Base-by-base conservation (phyloP, 2,329 filamentous ascomycete species). In the Coniella lustricola region DNA sequence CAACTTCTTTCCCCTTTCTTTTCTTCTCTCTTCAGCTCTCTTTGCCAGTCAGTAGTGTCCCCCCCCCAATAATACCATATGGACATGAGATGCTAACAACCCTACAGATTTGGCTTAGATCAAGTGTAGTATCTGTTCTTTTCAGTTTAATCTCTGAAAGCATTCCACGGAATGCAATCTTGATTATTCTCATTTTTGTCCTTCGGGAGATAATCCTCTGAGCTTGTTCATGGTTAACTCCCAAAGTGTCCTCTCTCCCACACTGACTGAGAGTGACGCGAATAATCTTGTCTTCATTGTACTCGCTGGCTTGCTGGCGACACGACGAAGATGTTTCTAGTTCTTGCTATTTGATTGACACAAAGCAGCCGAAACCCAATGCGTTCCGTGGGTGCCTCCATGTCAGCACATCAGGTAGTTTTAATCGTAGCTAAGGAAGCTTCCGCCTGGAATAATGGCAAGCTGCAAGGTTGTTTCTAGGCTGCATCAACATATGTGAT, bases 111-210 rank as follows among this genome's bases (percentile, higher is more conserved):
- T 51, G 55, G 57, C 56, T 80, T 79, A 82, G 80, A 83, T 83
- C 79, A 84, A 83, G 79, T 83, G 79, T 83, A 84, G 81, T 84
- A 83, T 82, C 79, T 83, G 79, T 85, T 85, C 82, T 85, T 84
- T 84, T 84, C 79, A 85, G 82, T 84, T 85, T 85, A 84, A 85
- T 84, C 78, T 81, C 81, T 85, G 81, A 81, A 84, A 84, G 75
- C 73, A 70, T 70, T 69, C 76, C 75, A 81, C 67, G 73, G 76
- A 70, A 70, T 69, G 72, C 74, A 77, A 76, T 72, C 72, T 74
- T 77, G 79, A 82, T 85, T 85, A 83, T 75, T 76, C 80, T 73
- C 71, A 82, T 86, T 84, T 85, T 85, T 85, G 73, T 57, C 67
- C 50, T 58, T 48, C 56, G 74, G 66, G 62, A 60, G 54, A 51